phyloP scores from a whole-genome alignment of 140 eudicot species.

The Flaveria floridana region DNA sequence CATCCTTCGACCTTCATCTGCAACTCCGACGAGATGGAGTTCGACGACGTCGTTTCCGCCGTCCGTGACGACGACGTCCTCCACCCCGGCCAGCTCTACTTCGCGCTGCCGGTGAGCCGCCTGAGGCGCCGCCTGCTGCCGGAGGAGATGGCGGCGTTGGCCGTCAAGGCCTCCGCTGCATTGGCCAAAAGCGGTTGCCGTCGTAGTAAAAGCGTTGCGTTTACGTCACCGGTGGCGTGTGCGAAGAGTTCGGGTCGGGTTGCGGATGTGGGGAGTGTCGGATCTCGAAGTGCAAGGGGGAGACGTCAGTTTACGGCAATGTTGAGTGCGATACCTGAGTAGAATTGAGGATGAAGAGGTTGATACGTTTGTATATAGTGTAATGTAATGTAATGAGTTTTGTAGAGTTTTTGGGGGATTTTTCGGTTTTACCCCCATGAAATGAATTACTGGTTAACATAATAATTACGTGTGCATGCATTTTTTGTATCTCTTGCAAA shows the following conservation, averaged over 20 bases:
- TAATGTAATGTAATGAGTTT: constrained; percentile 13
- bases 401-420: constrained; percentile 27
- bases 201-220: constrained; percentile 30
- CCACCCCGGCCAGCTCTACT: constrained; percentile 72
- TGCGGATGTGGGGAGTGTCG: constrained; percentile 37
- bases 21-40: constrained; percentile 88
- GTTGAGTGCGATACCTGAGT: constrained; percentile 71
- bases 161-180: constrained; percentile 86
- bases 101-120: constrained; percentile 61
- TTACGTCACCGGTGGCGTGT: constrained; percentile 21
- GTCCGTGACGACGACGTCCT: constrained; percentile 58
- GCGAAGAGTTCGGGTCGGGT: constrained; percentile 40
- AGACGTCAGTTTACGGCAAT: constrained; percentile 42
- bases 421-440: constrained; percentile 27
- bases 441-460: neutral
- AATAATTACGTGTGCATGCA: constrained; percentile 13
- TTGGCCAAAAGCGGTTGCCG: constrained; percentile 58
- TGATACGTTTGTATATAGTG: constrained; percentile 26
- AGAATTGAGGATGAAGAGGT: constrained; percentile 17
- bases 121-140: constrained; percentile 54
- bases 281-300: constrained; percentile 39
- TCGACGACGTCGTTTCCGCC: constrained; percentile 70
- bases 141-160: constrained; percentile 98
- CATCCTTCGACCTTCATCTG: constrained; percentile 64
- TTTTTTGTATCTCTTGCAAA: neutral